These are phyloP conservation scores for Parietichytrium sp. DNA, from an alignment of 108 stramenopile genomes.

Conservation along the genomic window DNA sequence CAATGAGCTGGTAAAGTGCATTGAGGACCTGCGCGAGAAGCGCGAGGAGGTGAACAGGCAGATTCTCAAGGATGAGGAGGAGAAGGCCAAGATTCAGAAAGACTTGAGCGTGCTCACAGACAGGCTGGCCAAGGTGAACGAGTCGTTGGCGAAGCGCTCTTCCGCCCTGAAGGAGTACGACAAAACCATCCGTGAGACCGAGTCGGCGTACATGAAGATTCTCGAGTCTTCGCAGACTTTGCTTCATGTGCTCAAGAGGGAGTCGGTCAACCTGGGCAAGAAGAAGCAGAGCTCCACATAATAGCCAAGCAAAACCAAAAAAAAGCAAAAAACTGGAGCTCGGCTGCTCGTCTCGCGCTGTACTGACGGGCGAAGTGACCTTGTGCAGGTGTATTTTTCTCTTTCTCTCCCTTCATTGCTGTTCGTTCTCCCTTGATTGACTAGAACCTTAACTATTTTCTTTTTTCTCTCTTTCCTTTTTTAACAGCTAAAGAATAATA, in stretches of 20 bases:
- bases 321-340: no score
- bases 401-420: no score
- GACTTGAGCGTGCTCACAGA: constrained; percentile 63
- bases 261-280: constrained; percentile 63
- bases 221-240: constrained; percentile 75
- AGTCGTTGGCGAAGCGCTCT: constrained; percentile 61
- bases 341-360: no score
- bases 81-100: constrained; percentile 70
- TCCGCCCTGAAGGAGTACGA: constrained; percentile 70
- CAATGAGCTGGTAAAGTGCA: constrained; percentile 72
- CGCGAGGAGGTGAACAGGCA: constrained; percentile 63
- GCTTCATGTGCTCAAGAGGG: constrained; percentile 75
- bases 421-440: no score
- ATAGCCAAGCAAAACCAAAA: no score
- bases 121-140: constrained; percentile 63
- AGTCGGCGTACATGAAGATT: constrained; percentile 80
- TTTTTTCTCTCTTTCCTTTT: no score
- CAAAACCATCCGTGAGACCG: constrained; percentile 71
- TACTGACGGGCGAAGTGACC: no score
- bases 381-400: no score
- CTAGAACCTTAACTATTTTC: no score
- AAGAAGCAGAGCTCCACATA: constrained; percentile 67
- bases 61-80: constrained; percentile 70
- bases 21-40: constrained; percentile 66
- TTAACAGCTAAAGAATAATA: no score